These are phyloP conservation scores for Scenedesmus sp. DNA, from an alignment of 163 green algal genomes.

Conservation along the genomic window DNA sequence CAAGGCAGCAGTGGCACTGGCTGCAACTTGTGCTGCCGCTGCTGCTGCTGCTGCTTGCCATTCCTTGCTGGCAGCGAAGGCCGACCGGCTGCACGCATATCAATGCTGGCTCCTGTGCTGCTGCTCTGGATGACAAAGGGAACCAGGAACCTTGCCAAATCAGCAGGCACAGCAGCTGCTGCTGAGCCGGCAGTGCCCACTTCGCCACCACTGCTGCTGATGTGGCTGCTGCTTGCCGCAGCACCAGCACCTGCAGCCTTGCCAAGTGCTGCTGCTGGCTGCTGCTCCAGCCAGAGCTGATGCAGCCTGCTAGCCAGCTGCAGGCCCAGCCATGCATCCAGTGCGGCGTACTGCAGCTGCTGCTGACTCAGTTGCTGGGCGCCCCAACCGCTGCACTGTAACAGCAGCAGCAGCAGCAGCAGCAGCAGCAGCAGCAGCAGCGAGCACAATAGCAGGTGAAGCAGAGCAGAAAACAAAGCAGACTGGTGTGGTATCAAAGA, in stretches of 20 bases:
- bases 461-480: neutral
- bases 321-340: slow-evolving; percentile 37
- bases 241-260: neutral
- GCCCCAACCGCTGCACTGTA: slow-evolving; percentile 38
- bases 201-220: neutral
- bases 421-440: neutral
- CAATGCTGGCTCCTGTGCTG: neutral
- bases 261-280: neutral
- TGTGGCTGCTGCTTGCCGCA: neutral
- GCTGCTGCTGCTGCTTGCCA: neutral
- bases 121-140: neutral
- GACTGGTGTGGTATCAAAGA: too few relatives aligned
- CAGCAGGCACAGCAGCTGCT: slow-evolving; percentile 11
- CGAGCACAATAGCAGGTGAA: neutral
- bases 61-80: neutral
- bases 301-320: slow-evolving; percentile 21
- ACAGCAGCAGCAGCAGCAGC: slow-evolving; percentile 2
- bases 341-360: slow-evolving; percentile 39
- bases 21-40: slow-evolving; percentile 4
- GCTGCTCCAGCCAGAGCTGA: neutral
- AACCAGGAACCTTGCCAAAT: neutral
- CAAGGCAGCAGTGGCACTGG: neutral
- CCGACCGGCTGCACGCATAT: neutral
- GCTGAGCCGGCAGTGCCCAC: too few relatives aligned
- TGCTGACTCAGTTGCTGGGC: neutral